Conservation (phyloP, 1,139 yeast genomes). For the Candida freyschussii region DNA sequence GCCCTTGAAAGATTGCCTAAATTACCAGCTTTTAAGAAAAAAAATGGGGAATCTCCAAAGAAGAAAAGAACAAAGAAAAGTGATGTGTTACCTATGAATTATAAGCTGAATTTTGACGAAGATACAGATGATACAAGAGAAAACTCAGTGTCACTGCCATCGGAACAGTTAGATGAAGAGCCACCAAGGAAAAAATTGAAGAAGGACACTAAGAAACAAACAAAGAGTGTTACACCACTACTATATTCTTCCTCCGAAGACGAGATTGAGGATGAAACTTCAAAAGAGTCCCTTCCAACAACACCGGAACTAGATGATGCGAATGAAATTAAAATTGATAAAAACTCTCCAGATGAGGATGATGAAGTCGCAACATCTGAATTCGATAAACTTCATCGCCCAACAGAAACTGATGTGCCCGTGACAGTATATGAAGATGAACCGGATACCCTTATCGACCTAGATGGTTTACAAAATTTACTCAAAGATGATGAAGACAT, state of each 20-base stretch:
- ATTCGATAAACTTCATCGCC: constrained; percentile 40
- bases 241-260: constrained; percentile 29
- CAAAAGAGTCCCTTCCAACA: constrained; percentile 28
- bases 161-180: constrained; percentile 27
- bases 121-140: constrained; percentile 34
- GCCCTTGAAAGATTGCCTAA: constrained; percentile 24
- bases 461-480: constrained; percentile 47
- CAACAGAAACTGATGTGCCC: constrained; percentile 39
- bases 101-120: constrained; percentile 53
- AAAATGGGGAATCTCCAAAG: constrained; percentile 18
- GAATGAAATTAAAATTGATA: neutral
- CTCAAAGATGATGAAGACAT: constrained; percentile 77
- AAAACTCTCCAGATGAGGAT: constrained; percentile 1
- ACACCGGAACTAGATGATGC: constrained; percentile 31
- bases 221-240: constrained; percentile 5
- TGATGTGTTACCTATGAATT: constrained; percentile 58
- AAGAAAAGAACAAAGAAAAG: constrained; percentile 12
- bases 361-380: constrained; percentile 12
- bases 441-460: constrained; percentile 34
- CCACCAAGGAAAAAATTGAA: constrained; percentile 20
- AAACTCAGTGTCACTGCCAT: constrained; percentile 6
- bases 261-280: constrained; percentile 24
- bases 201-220: no score
- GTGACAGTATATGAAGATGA: constrained; percentile 47
- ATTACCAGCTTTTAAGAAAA: constrained; percentile 49